These are phyloP conservation scores for Kodamaea sagamina DNA, from an alignment of 805 yeast genomes.

Conservation along the genomic window DNA sequence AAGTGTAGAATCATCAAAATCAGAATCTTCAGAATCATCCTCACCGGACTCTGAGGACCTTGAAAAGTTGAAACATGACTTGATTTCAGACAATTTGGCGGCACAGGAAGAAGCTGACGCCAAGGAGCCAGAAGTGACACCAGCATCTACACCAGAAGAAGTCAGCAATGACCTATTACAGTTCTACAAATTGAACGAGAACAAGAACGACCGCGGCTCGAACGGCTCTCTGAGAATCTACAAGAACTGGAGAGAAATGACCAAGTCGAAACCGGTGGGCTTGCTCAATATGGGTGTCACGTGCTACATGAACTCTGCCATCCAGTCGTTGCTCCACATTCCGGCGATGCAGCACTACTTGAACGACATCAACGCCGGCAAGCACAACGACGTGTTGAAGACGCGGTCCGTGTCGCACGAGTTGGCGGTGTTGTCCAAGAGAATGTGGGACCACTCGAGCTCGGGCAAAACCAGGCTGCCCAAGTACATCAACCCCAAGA, in stretches of 20 bases:
- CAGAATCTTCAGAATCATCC: neutral
- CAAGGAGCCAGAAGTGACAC: constrained; percentile 7
- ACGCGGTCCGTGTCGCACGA: constrained; percentile 63
- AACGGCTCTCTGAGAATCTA: constrained; percentile 56
- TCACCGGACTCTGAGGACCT: constrained; percentile 15
- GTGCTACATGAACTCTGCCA: constrained; percentile 94
- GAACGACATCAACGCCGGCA: constrained; percentile 59
- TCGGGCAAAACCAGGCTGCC: constrained; percentile 25
- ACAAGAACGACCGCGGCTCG: constrained; percentile 61
- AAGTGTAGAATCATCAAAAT: constrained; percentile 10
- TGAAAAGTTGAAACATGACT: constrained; percentile 15
- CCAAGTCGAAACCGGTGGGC: constrained; percentile 64
- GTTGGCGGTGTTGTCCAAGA: constrained; percentile 65
- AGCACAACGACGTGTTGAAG: constrained; percentile 47
- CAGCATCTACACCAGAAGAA: constrained; percentile 13
- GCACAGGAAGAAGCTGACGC: constrained; percentile 17
- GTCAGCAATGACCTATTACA: constrained; percentile 1
- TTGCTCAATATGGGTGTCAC: constrained; percentile 91
- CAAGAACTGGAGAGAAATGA: constrained; percentile 70
- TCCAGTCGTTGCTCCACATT: constrained; percentile 85
- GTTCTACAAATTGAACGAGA: constrained; percentile 57
- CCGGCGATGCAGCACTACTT: constrained; percentile 90
- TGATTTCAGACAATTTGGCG: constrained; percentile 13
- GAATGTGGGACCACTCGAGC: constrained; percentile 66
- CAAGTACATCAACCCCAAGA: constrained; percentile 71